Evolutionary conservation across 2,329 filamentous ascomycete genomes (phyloP), one percentile per base, ranked within the genome.

Genomic region (Ophiocordyceps camponoti-rufipedis): DNA sequence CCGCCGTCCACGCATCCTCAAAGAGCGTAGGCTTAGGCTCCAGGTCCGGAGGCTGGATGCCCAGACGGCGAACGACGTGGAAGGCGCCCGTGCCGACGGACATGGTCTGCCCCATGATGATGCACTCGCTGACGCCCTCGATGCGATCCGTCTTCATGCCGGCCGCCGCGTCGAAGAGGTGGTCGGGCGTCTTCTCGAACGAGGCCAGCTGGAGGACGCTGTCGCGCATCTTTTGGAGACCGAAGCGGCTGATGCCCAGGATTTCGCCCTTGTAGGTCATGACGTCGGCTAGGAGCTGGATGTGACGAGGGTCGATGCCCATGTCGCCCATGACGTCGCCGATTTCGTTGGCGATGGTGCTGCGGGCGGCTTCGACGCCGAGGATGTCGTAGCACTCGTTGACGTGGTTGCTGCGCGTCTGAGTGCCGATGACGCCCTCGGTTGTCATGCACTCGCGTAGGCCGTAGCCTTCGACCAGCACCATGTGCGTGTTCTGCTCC

Each of bases 121-220:
- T 96, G 63, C 87, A 93, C 66, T 98, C 91, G 46, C 78, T 85
- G 10, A 98, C 91, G 55, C 91, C 91, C 61, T 94, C 85, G 49
- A 98, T 93, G 50, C 76, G 72, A 64, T 98, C 91, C 28, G 78
- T 82, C 69, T 95, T 95, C 72, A 93, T 93, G 47, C 81, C 80
- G 14, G 87, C 86, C 23, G 91, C 91, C 49, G 91, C 93, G 60
- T 98, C 91, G 19, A 98, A 78, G 45, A 98, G 71, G 70, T 98
- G 98, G 60, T 98, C 93, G 38, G 98, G 93, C 0, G 91, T 98
- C 64, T 98, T 93, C 66, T 98, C 91, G 66, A 98, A 98, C 2
- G 91, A 98, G 72, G 91, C 98, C 62, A 93, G 83, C 91, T 98
- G 98, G 55, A 98, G 73, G 9, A 91, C 93, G 70, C 91, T 93